Base-by-base conservation (phyloP, 2,329 filamentous ascomycete genomes). In the Remersonia thermophila region DNA sequence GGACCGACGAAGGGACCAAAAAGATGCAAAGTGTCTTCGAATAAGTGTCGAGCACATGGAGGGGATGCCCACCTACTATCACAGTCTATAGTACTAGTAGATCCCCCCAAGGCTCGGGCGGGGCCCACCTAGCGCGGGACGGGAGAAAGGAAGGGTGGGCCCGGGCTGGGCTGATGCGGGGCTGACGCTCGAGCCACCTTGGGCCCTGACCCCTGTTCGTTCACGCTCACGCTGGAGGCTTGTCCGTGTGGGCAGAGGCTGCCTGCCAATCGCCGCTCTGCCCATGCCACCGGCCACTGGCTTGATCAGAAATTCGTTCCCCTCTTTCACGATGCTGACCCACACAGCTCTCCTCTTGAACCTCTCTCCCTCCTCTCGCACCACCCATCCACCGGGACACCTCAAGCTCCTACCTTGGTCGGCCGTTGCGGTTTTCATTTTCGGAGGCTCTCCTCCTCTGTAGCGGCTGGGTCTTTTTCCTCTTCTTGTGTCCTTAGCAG, bases 381-480 rank as follows among this genome's bases (percentile, higher is more conserved):
- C 45, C 49, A 48, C 56, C 52, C 26, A 33, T 35, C 35, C 30
- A 37, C 51, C 37, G 50, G 53, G 49, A 54, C 49, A 42, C 49
- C 52, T 55, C 52, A 51, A 51, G 53, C 52, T 49, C 53, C 51
- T 49, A 54, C 47, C 52, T 52, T 49, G 55, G 54, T 52, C 52
- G 50, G 55, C 55, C 53, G 51, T 43, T 53, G 55, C 51, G 54
- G 59, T 55, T 55, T 56, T 50, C 53, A 57, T 53, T 55, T 51
- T 51, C 47, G 44, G 42, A 53, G 58, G 54, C 54, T 53, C 53
- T 51, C 36, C 44, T 56, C 51, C 53, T n/a, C n/a, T 59, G 59
- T 56, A 43, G 57, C 55, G 57, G 56, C 55, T 55, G 54, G 60
- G 59, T 61, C 57, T 57, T 56, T 59, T 58, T 53, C 49, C 53